Evolutionary conservation across 768 basidiomycete species (phyloP), one percentile per base, ranked within the genome.

Genomic region (Boletus pseudo-olivaceus): DNA sequence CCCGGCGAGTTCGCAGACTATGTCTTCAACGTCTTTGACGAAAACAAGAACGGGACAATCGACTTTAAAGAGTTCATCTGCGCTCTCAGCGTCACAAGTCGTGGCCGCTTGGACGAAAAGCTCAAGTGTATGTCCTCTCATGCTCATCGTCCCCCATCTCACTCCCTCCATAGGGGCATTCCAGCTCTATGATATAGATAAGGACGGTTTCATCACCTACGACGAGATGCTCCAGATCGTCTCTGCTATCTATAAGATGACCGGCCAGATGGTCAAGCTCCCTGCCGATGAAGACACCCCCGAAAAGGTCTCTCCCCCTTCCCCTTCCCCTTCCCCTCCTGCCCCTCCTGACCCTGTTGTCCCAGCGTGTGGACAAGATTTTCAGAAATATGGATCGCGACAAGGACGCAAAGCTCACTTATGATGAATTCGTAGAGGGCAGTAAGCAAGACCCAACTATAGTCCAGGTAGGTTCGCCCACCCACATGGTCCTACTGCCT

Each of bases 51-150:
- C 73, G 93, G 92, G 52, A 93, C 90, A 27, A 99, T 99, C 75
- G 97, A 99, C 76, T 99, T 99, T 74, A 96, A 95, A 65, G 96
- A 98, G 76, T 99, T 99, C 76, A 98, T 99, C 67, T 94, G 93
- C 65, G 97, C 97, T 0, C 83, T 99, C 61, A 93, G 90, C 72
- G 85, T 98, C 55, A 99, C 97, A 6, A 91, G 88, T 56, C 82
- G 97, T 48, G 97, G 97, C 3, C 79, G 87, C 58, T 72, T 98
- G 55, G 97, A 99, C 67, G 97, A 99, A 78, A 99, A 99, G 76
- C 86, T 99, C 61, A 92, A 92, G 78, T 99, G 97, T 97, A 62
- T 64, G 90, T 76, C 47, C 59, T 47, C 54, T 45, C 52, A 7
- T 53, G 12, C 51, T 32, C 34, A 53, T 47, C 46, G 44, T 55